Conservation (phyloP, 768 basidiomycete genomes). For the Hericium erinaceus region DNA sequence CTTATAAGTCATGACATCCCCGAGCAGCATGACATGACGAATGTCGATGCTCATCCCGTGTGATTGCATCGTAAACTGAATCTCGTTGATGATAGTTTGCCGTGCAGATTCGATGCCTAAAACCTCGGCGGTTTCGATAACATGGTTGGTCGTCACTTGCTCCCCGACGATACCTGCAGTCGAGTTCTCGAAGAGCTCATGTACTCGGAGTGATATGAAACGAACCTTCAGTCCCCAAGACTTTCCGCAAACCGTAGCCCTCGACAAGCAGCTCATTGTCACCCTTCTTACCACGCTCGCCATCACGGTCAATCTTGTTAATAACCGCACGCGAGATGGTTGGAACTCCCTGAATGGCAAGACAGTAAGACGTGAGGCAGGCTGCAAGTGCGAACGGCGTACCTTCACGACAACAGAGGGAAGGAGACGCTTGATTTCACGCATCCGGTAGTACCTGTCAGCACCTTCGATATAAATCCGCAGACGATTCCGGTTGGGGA, state of each 20-base stretch:
- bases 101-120: slow-evolving; percentile 96
- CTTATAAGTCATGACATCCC: slow-evolving; percentile 99
- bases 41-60: slow-evolving; percentile 99
- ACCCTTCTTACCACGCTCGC: slow-evolving; percentile 68
- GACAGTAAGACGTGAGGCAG: background rate
- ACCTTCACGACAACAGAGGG: slow-evolving; percentile 89
- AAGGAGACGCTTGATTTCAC: slow-evolving; percentile 78
- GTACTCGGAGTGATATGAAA: background rate
- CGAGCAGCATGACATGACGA: slow-evolving; percentile 95
- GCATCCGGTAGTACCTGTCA: slow-evolving; percentile 76
- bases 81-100: slow-evolving; percentile 90
- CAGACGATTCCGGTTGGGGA: slow-evolving; percentile 63
- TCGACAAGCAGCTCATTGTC: slow-evolving; percentile 93
- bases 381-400: background rate
- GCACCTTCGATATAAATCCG: slow-evolving; percentile 71
- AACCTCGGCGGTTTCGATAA: slow-evolving; percentile 90
- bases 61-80: slow-evolving; percentile 92
- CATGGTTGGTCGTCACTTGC: slow-evolving; percentile 90
- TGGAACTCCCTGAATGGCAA: slow-evolving; percentile 57
- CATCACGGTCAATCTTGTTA: slow-evolving; percentile 86
- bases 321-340: slow-evolving; percentile 90
- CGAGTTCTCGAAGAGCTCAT: background rate
- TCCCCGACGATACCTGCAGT: slow-evolving; percentile 82
- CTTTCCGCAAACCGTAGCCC: slow-evolving; percentile 92
- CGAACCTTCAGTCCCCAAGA: slow-evolving; percentile 93